A percentile compares a stretch with the other conserved stretches of the same genome.
Evolutionary conservation across 257 asterid species (phyloP).

Genomic region (Jacaranda mimosifolia): DNA sequence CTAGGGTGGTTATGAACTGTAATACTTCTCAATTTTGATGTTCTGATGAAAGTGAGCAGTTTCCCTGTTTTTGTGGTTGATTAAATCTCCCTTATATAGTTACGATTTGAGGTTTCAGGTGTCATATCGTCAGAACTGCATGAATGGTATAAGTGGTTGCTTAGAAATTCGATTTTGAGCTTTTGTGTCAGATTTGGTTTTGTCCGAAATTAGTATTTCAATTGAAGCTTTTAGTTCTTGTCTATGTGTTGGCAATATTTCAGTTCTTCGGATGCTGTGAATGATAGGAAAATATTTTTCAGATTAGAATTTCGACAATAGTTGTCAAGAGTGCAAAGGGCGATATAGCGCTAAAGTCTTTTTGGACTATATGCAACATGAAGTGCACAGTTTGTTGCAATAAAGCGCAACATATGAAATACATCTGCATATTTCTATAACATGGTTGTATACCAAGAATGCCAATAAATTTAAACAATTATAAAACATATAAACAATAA

Average conservation of each 20-base stretch:
- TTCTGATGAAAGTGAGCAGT: background rate
- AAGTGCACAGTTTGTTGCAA: too few relatives aligned
- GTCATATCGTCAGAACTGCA: background rate
- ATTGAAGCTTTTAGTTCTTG: background rate
- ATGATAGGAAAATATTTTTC: background rate
- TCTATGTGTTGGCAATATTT: slow-evolving; percentile 9
- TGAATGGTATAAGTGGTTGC: background rate
- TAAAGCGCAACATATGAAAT: too few relatives aligned
- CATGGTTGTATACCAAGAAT: too few relatives aligned
- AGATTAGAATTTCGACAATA: background rate
- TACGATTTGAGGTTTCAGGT: background rate
- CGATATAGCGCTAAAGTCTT: too few relatives aligned
- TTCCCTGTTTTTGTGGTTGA: slow-evolving; percentile 26
- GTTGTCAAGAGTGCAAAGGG: background rate
- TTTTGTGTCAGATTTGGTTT: background rate
- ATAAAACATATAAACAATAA: too few relatives aligned
- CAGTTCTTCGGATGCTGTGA: background rate
- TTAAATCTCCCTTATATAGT: background rate
- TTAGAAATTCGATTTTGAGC: too few relatives aligned
- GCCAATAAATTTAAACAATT: too few relatives aligned
- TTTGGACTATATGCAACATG: background rate
- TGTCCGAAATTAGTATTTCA: background rate
- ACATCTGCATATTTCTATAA: too few relatives aligned
- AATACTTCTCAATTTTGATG: slow-evolving; percentile 18
- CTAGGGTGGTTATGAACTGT: slow-evolving; percentile 4